Conservation (phyloP, 257 asterid genomes). For the Petunia secreta region DNA sequence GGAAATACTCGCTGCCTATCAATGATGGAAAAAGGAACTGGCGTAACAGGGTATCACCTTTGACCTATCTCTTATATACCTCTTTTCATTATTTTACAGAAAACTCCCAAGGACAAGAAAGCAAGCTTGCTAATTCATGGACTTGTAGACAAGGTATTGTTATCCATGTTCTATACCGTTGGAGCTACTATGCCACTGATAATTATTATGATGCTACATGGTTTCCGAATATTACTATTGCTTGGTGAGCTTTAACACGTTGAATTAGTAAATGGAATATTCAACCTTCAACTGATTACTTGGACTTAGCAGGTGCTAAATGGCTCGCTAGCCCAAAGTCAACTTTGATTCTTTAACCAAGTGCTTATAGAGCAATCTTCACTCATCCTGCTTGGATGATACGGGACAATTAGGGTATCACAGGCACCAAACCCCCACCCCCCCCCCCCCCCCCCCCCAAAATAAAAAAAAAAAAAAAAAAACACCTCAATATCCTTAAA, state of each 20-base stretch:
- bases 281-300: slow-evolving; percentile 3
- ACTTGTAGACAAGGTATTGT: slow-evolving; percentile 77
- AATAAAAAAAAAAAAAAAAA: not conserved
- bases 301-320: slow-evolving; percentile 19
- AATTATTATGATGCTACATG: not conserved
- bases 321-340: not conserved
- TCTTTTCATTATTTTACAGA: slow-evolving; percentile 47
- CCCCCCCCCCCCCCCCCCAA: not conserved
- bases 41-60: slow-evolving; percentile 2
- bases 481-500: not conserved
- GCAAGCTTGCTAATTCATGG: slow-evolving; percentile 90
- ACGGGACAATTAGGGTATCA: not conserved
- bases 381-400: not conserved
- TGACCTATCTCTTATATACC: not conserved
- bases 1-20: not conserved
- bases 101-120: slow-evolving; percentile 98
- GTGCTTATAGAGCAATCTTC: not conserved
- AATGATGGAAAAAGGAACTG: not conserved
- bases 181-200: not conserved
- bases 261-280: not conserved
- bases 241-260: slow-evolving; percentile 10
- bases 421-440: not conserved
- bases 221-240: not conserved
- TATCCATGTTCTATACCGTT: not conserved
- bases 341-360: not conserved